Evolutionary conservation across 1,139 yeast species (phyloP).

Genomic region (Blastobotrys buckinghamii): DNA sequence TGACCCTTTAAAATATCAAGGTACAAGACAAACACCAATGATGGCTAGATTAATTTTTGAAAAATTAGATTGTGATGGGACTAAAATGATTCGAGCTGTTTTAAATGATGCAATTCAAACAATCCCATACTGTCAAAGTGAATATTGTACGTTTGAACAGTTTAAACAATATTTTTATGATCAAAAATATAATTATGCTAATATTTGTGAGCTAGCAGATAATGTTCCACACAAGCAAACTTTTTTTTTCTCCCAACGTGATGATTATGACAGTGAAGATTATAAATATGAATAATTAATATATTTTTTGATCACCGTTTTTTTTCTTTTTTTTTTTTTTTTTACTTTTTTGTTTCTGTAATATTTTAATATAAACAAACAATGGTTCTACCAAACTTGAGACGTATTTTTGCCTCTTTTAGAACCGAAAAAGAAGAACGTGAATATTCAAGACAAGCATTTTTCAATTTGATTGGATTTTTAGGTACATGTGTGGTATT

Average conservation of each 20-base stretch:
- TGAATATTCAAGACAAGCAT: conserved; percentile 68
- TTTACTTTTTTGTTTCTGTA: neutral
- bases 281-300: neutral
- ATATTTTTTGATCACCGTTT: too few relatives aligned
- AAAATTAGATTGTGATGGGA: conserved; percentile 37
- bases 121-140: conserved; percentile 40
- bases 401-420: conserved; percentile 75
- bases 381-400: conserved; percentile 50
- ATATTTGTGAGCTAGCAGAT: conserved; percentile 20
- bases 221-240: conserved; percentile 25
- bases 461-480: conserved; percentile 75
- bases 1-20: conserved; percentile 29
- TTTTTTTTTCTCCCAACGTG: conserved; percentile 27
- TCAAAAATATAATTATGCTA: conserved; percentile 23
- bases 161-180: conserved; percentile 18
- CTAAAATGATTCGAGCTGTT: conserved; percentile 38
- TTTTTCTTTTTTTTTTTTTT: neutral
- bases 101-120: conserved; percentile 56
- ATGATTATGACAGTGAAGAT: neutral
- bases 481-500: conserved; percentile 75
- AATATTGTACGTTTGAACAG: conserved; percentile 41
- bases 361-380: neutral
- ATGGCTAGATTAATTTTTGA: conserved; percentile 47
- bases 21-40: conserved; percentile 45
- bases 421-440: conserved; percentile 84